These are phyloP conservation scores for Leishmania tarentolae DNA, from an alignment of 208 protist species.

Conservation along the genomic window DNA sequence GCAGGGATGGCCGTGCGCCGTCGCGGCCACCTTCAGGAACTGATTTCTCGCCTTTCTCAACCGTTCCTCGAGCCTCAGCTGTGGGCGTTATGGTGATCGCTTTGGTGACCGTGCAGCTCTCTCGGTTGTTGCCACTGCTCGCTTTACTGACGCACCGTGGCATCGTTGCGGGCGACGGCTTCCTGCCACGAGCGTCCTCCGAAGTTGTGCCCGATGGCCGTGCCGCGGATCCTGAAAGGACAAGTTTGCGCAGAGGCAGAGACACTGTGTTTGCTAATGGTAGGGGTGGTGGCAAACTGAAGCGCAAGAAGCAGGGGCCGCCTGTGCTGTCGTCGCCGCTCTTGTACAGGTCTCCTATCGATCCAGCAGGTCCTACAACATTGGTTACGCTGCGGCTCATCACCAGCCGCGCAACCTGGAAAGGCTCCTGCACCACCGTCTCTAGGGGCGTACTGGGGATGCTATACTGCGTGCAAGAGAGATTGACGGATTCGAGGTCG, in stretches of 20 bases:
- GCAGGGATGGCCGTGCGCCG: not conserved
- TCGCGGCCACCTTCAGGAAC: not conserved
- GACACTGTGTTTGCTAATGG: not conserved
- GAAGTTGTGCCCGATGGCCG: not conserved
- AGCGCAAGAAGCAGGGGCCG: constrained; percentile 25
- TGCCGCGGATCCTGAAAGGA: not conserved
- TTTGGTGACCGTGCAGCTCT: not conserved
- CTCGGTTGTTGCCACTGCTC: not conserved
- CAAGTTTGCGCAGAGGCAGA: constrained; percentile 3
- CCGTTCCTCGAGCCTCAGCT: not conserved
- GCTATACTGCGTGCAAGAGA: constrained; percentile 4
- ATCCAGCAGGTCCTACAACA: constrained; percentile 4
- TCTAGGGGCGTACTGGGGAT: not conserved
- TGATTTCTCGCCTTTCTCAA: not conserved
- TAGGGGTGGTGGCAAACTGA: constrained; percentile 9
- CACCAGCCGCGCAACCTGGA: not conserved
- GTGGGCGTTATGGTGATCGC: not conserved
- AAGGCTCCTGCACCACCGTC: constrained; percentile 33
- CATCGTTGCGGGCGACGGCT: not conserved
- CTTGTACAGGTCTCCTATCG: constrained; percentile 14
- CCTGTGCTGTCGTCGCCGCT: not conserved
- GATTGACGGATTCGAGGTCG: constrained; percentile 22
- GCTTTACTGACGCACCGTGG: not conserved
- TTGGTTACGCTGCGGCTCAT: constrained; percentile 3
- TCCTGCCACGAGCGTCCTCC: not conserved